Evolutionary conservation across 164 flowering plant species (phyloP), one percentile per base, ranked within the genome.

Genomic region (Vitis labrusca): DNA sequence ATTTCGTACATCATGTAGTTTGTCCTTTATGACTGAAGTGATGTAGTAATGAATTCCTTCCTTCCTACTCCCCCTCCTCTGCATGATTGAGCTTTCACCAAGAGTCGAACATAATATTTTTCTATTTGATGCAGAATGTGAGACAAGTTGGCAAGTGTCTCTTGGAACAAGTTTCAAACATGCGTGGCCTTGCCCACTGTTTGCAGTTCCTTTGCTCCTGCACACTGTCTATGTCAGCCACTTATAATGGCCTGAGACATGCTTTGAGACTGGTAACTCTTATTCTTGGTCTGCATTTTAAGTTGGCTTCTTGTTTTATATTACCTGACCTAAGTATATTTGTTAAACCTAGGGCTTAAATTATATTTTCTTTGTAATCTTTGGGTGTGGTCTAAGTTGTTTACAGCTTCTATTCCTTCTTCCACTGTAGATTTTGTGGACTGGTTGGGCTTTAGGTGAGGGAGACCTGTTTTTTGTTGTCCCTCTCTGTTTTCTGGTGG

Each of bases 181-280:
- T 85, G 13, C 81, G 86, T 27, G 91, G 95, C 72, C 97, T 94
- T 73, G 76, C 85, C 73, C 60, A 63, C 82, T 88, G 95, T 49
- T 77, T 94, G 85, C 85, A 88, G 80, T 94, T 94, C 70, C 97
- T 94, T 76, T 94, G 95, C 74, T 85, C 89, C 13, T 60, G 65
- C 64, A 71, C 65, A 68, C 74, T 82, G 74, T 88, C 97, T 37
- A 67, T 92, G 60, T 82, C 86, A 66, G 80, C 92, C 10, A 71
- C 78, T 50, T 79, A 78, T 76, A 50, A 81, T 65, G 97, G 99
- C 10, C 67, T 92, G 71, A 87, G 77, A 65, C 92, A 92, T 85
- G 94, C 89, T 30, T 64, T 84, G 64, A 85, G 80, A 69, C 79
- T 89, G 91, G 97, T 94, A 75, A 63, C 66, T 10, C 19, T 64